These are phyloP conservation scores for Xylaria bambusicola DNA, from an alignment of 495 filamentous ascomycete species.

Conservation along the genomic window DNA sequence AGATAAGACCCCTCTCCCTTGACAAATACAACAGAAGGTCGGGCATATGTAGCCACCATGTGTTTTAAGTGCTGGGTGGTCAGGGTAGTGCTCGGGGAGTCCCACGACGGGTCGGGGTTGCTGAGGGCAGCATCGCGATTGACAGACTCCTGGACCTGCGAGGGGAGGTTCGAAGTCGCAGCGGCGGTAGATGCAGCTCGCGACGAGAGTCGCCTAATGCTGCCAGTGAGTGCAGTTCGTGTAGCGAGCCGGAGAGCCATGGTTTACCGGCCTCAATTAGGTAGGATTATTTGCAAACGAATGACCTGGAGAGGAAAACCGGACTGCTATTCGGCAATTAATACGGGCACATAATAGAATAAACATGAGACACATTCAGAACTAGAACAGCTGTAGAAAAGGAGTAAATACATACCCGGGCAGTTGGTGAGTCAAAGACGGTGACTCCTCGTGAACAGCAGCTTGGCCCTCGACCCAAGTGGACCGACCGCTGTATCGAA, in stretches of 20 bases:
- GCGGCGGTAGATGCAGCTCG: conserved; percentile 15
- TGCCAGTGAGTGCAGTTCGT: conserved; percentile 17
- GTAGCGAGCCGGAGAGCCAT: conserved; percentile 28
- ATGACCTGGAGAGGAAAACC: not conserved
- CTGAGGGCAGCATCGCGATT: conserved; percentile 62
- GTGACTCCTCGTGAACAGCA: conserved; percentile 3
- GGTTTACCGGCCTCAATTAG: not conserved
- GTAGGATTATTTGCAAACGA: too few relatives aligned
- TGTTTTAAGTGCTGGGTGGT: conserved; percentile 72
- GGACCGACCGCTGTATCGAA: not conserved
- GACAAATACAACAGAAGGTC: conserved; percentile 86
- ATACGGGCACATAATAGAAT: not conserved
- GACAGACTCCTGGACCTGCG: conserved; percentile 23
- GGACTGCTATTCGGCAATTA: not conserved
- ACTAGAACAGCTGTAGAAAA: not conserved
- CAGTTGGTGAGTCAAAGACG: conserved; percentile 3
- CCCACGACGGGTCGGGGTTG: conserved; percentile 74
- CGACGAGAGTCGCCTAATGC: conserved; percentile 23
- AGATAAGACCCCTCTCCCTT: conserved; percentile 83
- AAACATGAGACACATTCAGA: not conserved
- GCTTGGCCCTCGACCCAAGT: not conserved
- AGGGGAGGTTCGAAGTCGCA: conserved; percentile 25
- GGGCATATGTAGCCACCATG: conserved; percentile 94
- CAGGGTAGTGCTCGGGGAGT: conserved; percentile 75
- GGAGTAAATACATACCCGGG: conserved; percentile 5